Base-by-base conservation (phyloP, 148 eudicot species). In the Agrostemma githago region DNA sequence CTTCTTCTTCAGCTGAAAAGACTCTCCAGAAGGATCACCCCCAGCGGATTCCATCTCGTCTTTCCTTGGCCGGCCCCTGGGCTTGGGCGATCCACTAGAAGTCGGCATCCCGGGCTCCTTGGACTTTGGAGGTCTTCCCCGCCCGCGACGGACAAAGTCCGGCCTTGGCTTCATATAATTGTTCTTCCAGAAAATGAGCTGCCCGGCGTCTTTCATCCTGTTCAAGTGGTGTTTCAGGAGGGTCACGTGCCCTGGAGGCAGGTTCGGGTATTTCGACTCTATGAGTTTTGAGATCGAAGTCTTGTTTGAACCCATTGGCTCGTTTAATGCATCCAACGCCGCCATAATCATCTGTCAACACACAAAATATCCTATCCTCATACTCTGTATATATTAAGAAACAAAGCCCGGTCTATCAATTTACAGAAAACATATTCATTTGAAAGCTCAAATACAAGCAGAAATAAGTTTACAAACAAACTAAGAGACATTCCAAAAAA, bases 121-220 rank as follows among this genome's bases (percentile, higher is more conserved):
- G 62, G 86, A 72, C 82, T 84, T 84, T 0, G 84, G 86, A 8
- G 86, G 86, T 62, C 86, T 68, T 38, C 86, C 86, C 40, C 86
- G 80, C 6, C 86, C 86, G 38, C 86, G 86, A 7, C 84, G 78
- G 40, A 84, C 79, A 78, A 84, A 81, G 73, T 81, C 77, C 1
- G 86, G 86, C 65, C 74, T 72, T n/a, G 84, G 86, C 26, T 76
- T 78, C 86, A 84, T 84, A 76, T 81, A 84, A 59, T 81, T 84
- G 80, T 84, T 84, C 80, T 84, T 84, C 80, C 76, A 84, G 80
- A 84, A 84, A 43, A 84, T 79, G 26, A 84, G 82, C 21, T 84
- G 80, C 1, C 80, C 86, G 2, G 66, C 73, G 2, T 84, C 86
- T 74, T 81, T 81, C 86, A 84, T 84, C 79, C 69, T 79, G 80